Base-by-base conservation (phyloP, 2,329 filamentous ascomycete species). In the Xylariaceae sp. region DNA sequence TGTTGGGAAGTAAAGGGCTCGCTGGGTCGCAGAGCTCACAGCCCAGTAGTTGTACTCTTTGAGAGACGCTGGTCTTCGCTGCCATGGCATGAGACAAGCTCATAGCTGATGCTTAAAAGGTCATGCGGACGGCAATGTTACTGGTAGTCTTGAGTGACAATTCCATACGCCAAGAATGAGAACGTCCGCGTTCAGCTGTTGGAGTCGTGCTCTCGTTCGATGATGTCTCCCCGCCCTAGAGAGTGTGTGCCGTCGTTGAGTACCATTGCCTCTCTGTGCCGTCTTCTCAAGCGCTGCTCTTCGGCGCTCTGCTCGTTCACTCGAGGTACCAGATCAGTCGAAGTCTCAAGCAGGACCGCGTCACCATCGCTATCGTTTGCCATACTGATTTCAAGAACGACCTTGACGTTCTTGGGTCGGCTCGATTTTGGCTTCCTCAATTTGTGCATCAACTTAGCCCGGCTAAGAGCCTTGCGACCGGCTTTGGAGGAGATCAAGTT, bases 241-340 rank as follows among this genome's bases (percentile, higher is more conserved):
- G 88, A 86, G 31, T 85, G 78, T 18, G 82, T 89, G n/a, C 89
- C 88, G 62, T 95, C 90, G 61, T 90, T 92, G 49, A 96, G 74
- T 17, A 96, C 90, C 81, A 96, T 91, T 5, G 90, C 90, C 71
- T 96, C 90, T 57, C 90, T 79, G 62, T 92, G 80, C 44, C 89
- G 79, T 56, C 90, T 79, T 52, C 90, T 76, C 52, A 91, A 74
- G 46, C 86, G 80, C 61, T 88, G 84, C 66, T 92, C 88, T 63
- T 83, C 83, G 6, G 70, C 74, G 51, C 75, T 82, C 64, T 82
- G 78, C 49, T 81, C 78, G 52, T 75, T 63, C 30, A 68, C 60
- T 47, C 72, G 61, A 42, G 69, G 67, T 41, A 70, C 62, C 46
- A 65, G 58, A 50, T 67, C 64, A 45, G 61, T 55, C 48, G 55